Conservation (phyloP, 176 grass and related monocot genomes). For the Hordeum marinum region DNA sequence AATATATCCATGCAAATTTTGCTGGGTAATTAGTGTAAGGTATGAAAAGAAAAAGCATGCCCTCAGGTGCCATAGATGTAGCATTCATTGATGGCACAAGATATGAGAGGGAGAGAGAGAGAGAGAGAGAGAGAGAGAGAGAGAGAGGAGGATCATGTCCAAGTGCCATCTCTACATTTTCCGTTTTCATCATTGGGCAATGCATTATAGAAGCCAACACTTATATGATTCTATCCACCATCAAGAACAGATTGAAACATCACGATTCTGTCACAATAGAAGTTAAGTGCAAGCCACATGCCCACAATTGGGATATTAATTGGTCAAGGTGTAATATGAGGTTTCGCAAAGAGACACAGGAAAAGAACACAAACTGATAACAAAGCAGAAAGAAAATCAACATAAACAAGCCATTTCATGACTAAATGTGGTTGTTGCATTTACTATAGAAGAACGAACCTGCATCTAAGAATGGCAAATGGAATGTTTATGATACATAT, state of each 20-base stretch:
- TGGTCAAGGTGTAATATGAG: neutral
- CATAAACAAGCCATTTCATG: neutral
- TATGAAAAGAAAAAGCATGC: neutral
- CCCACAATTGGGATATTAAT: neutral
- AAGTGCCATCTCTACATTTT: slow-evolving; percentile 17
- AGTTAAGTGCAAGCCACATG: neutral
- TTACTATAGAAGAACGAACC: neutral
- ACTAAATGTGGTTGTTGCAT: neutral
- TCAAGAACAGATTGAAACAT: neutral
- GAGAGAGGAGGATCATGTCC: neutral
- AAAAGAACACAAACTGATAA: neutral
- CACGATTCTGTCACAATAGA: neutral
- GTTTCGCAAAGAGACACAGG: neutral
- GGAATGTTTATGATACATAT: neutral
- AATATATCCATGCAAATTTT: neutral
- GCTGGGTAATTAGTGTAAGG: neutral
- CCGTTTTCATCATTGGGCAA: slow-evolving; percentile 24
- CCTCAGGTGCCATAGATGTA: slow-evolving; percentile 3
- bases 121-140: no score
- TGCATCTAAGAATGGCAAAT: neutral
- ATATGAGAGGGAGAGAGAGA: neutral
- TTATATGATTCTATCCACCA: neutral
- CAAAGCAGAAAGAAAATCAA: neutral
- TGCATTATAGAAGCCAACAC: neutral
- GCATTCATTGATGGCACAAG: slow-evolving; percentile 16